These are phyloP conservation scores for Microstroma glucosiphilum DNA, from an alignment of 1,284 basidiomycete species.

Conservation along the genomic window DNA sequence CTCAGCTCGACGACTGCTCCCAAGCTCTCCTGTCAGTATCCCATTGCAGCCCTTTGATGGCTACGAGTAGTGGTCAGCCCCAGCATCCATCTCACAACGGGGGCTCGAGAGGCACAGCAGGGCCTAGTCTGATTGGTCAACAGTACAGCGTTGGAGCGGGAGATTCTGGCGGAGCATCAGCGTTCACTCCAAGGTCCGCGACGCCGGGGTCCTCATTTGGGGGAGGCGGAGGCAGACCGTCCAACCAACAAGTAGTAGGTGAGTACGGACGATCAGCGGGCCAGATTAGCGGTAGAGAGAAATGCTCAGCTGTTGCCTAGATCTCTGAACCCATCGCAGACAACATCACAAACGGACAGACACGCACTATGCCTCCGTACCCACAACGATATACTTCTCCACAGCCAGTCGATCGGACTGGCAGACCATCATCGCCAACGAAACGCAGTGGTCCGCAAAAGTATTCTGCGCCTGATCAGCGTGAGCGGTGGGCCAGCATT, in stretches of 20 bases:
- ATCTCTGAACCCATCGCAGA: background rate
- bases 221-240: background rate
- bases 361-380: slow-evolving; percentile 32
- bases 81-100: no score
- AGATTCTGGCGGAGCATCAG: no score
- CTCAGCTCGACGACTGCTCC: no score
- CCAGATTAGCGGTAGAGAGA: background rate
- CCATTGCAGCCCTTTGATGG: no score
- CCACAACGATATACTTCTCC: slow-evolving; percentile 29
- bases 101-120: no score
- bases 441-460: slow-evolving; percentile 12
- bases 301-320: background rate
- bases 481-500: slow-evolving; percentile 39
- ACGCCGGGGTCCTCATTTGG: slow-evolving; percentile 1
- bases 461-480: slow-evolving; percentile 27
- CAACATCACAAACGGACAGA: slow-evolving; percentile 19
- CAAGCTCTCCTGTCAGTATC: no score
- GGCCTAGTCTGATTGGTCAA: no score
- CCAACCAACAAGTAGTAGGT: background rate
- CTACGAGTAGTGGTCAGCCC: no score
- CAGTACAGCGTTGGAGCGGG: no score
- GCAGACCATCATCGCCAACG: slow-evolving; percentile 34
- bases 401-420: slow-evolving; percentile 20
- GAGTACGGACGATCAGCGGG: background rate
- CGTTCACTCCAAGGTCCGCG: background rate